Evolutionary conservation across 2,329 filamentous ascomycete genomes (phyloP), one percentile per base, ranked within the genome.

Genomic region (Eutypella sp.): DNA sequence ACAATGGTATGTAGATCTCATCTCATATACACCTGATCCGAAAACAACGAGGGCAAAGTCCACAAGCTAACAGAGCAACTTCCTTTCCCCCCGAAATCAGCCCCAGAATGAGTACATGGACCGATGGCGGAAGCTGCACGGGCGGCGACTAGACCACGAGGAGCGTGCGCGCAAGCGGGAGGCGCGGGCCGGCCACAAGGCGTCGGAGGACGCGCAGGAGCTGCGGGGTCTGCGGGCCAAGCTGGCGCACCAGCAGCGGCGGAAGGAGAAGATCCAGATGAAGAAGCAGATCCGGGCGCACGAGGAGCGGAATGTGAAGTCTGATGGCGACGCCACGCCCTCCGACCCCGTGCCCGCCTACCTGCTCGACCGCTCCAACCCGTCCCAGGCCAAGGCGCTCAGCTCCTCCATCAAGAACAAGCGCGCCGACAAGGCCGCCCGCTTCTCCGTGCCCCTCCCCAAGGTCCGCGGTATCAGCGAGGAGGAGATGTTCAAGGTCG

Each of bases 211-310:
- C 72, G 90, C 93, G 20, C 92, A 97, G 76, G 96, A 93, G 68
- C 78, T 96, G 62, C 85, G 87, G 51, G 93, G 93, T 54, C 81
- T 97, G 59, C 79, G 89, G 52, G 93, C 93, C 57, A 99, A 99
- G 78, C 75, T 95, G 61, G 85, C 93, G 74, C 86, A 92, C 68
- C 85, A 97, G 80, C 89, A 91, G 76, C 82, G 93, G 22, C 88
- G 90, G 74, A 87, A 91, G 67, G 91, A 99, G 77, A 99, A 99
- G 85, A 95, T 96, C 66, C 89, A 95, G 79, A 91, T 96, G 86
- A 87, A 86, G 71, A 95, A 96, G 79, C 76, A 84, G 62, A 95
- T 99, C 79, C 89, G 87, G 72, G 87, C 89, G 38, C 89, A 96
- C 74, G 93, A 99, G 72, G 89, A 96, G 76, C 85, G 89, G 71